These are phyloP conservation scores for Tubosaeta sp. DNA, from an alignment of 768 basidiomycete genomes.

Conservation along the genomic window DNA sequence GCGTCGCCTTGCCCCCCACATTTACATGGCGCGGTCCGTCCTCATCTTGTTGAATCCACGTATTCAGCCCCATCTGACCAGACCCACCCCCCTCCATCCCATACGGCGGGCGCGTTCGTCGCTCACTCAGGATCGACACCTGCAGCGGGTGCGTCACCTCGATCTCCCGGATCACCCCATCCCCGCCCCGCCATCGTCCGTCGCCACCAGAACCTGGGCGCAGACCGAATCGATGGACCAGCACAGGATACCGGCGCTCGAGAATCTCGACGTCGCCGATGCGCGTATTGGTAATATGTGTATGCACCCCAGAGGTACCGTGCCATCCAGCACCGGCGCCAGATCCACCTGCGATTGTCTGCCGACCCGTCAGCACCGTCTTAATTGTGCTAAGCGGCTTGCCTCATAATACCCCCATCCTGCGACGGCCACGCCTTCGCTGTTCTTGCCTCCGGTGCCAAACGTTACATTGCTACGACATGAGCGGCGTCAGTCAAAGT, in stretches of 20 bases:
- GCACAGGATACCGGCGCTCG: slow-evolving; percentile 90
- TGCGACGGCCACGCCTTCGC: slow-evolving; percentile 64
- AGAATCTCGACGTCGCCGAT: slow-evolving; percentile 93
- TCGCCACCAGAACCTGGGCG: slow-evolving; percentile 64
- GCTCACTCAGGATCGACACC: slow-evolving; percentile 87
- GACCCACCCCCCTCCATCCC: slow-evolving; percentile 77
- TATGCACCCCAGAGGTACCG: slow-evolving; percentile 91
- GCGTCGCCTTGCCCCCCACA: slow-evolving; percentile 84
- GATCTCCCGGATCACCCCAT: slow-evolving; percentile 79
- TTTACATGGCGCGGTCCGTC: slow-evolving; percentile 73
- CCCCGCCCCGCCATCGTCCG: slow-evolving; percentile 75
- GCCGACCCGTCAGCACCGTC: neutral
- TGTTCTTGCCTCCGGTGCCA: slow-evolving; percentile 82
- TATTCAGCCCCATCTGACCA: slow-evolving; percentile 71
- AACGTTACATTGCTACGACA: slow-evolving; percentile 76
- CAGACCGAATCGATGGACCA: slow-evolving; percentile 79
- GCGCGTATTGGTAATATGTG: slow-evolving; percentile 89
- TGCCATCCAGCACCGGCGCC: slow-evolving; percentile 89
- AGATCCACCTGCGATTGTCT: slow-evolving; percentile 90
- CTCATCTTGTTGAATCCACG: slow-evolving; percentile 74
- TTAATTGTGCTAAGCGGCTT: slow-evolving; percentile 1
- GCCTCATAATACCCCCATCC: slow-evolving; percentile 94
- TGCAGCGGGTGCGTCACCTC: slow-evolving; percentile 80
- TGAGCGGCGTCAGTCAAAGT: neutral
- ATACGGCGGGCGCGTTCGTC: slow-evolving; percentile 83